Evolutionary conservation across 176 grass and related monocot genomes (phyloP).

Genomic region (Neostapfia colusana): DNA sequence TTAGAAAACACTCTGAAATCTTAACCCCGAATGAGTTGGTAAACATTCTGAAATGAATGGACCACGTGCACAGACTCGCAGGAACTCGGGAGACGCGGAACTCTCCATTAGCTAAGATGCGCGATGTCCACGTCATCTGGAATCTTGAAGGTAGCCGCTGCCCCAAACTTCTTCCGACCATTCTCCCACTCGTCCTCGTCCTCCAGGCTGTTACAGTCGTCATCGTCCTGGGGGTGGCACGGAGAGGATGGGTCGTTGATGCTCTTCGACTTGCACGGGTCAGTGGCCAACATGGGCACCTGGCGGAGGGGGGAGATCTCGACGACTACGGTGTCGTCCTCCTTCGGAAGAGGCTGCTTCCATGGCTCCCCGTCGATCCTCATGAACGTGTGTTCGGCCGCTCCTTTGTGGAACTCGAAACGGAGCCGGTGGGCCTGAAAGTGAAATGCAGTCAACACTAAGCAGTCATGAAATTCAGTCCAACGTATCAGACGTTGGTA

Average conservation of each 20-base stretch:
- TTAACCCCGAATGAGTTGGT: background rate
- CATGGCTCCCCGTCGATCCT: slow-evolving; percentile 93
- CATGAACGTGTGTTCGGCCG: slow-evolving; percentile 76
- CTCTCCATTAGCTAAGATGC: slow-evolving; percentile 47
- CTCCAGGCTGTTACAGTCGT: slow-evolving; percentile 43
- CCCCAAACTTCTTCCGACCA: slow-evolving; percentile 70
- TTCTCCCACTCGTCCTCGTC: slow-evolving; percentile 67
- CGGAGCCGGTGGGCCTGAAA: slow-evolving; percentile 64
- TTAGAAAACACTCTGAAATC: background rate
- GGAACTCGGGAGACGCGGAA: background rate
- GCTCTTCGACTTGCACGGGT: slow-evolving; percentile 68
- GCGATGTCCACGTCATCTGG: slow-evolving; percentile 61
- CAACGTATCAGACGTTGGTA: background rate
- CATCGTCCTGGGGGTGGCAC: slow-evolving; percentile 4
- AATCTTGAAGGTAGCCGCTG: slow-evolving; percentile 72
- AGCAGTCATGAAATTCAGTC: background rate
- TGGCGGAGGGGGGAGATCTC: slow-evolving; percentile 83
- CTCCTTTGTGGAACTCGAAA: slow-evolving; percentile 85
- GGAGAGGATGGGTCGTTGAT: slow-evolving; percentile 48
- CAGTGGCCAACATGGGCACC: slow-evolving; percentile 70
- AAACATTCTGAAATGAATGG: slow-evolving; percentile 31
- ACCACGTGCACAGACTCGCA: background rate
- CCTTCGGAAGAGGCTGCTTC: slow-evolving; percentile 85
- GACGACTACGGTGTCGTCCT: slow-evolving; percentile 70
- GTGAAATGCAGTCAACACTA: background rate